A percentile compares a stretch with the other conserved stretches of the same genome.
These are phyloP conservation scores for Citrus cavaleriei DNA, from an alignment of 345 rosid species.

Conservation along the genomic window DNA sequence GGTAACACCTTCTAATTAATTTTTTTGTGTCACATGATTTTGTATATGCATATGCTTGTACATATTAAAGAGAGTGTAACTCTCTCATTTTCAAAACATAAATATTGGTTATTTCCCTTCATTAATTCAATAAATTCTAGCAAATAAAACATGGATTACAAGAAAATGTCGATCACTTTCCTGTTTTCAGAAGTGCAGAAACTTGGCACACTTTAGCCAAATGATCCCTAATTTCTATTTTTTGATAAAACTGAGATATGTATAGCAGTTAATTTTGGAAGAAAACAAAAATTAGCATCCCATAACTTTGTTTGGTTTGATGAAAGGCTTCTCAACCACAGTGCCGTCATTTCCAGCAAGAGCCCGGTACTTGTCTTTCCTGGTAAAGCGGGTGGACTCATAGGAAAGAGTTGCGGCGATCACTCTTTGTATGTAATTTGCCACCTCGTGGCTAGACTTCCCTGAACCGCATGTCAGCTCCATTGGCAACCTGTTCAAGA, in stretches of 20 bases:
- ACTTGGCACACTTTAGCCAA: not conserved
- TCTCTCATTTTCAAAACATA: not conserved
- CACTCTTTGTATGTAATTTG: slow-evolving; percentile 73
- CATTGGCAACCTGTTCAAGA: slow-evolving; percentile 60
- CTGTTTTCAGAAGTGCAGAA: not conserved
- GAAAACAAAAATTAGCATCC: slow-evolving; percentile 23
- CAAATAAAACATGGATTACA: not conserved
- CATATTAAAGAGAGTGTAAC: too few species aligned
- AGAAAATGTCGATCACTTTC: not conserved
- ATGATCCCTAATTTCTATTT: not conserved
- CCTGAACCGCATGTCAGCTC: slow-evolving; percentile 61
- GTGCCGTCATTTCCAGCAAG: slow-evolving; percentile 80
- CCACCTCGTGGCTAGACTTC: slow-evolving; percentile 77
- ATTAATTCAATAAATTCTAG: not conserved
- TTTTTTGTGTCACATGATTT: too few species aligned
- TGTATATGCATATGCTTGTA: too few species aligned
- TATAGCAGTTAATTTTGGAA: too few species aligned
- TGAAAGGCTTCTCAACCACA: slow-evolving; percentile 34
- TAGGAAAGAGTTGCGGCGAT: slow-evolving; percentile 71
- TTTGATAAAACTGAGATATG: not conserved
- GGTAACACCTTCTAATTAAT: too few species aligned
- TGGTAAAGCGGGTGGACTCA: slow-evolving; percentile 73
- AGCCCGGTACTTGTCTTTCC: slow-evolving; percentile 75
- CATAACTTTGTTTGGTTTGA: slow-evolving; percentile 25
- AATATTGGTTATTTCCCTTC: not conserved